Base-by-base conservation (phyloP, 164 flowering plant genomes). In the Dillenia turbinata region DNA sequence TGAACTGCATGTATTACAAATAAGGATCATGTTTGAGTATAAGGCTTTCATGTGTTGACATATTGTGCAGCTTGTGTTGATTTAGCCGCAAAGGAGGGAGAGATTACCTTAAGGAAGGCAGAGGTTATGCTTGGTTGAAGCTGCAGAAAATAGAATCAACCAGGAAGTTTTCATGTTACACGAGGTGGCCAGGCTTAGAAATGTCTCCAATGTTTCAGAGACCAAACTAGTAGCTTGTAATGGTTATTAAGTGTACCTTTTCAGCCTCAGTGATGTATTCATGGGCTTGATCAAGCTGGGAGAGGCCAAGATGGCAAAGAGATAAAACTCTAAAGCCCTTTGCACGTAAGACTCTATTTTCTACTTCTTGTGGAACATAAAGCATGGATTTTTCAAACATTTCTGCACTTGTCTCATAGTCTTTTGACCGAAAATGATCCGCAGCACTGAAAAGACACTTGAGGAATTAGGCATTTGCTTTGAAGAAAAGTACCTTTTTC, bases 331-430 rank as follows among this genome's bases (percentile, higher is more conserved):
- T 81, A 60, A 77, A 92, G 62, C 97, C 83, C 78, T 95, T 95
- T 33, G 97, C 90, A 57, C 94, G 75, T 12, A 88, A 81, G 60
- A 64, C 67, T 73, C 80, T 81, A 61, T 71, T 81, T 68, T 90
- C 97, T 12, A 76, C 61, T 50, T 82, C 77, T 72, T 71, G 55
- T 44, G 89, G 92, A 16, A 89, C 79, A 75, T 89, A 95, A 51
- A 95, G 92, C 97, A 95, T 77, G 12, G 97, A 79, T 62, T 86
- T 92, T 62, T 92, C 97, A 65, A 89, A 92, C 81, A 95, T 72
- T 67, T 83, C 96, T 40, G 92, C 93, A 67, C 94, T 83, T 26
- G 74, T 78, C 72, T 72, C 74, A 62, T 84, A 90, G 56, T 88
- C 88, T 69, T 92, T 95, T 33, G 67, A 74, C 54, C 78, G 76